phyloP scores from a whole-genome alignment of 208 protist genomes.

The Leishmania guyanensis region DNA sequence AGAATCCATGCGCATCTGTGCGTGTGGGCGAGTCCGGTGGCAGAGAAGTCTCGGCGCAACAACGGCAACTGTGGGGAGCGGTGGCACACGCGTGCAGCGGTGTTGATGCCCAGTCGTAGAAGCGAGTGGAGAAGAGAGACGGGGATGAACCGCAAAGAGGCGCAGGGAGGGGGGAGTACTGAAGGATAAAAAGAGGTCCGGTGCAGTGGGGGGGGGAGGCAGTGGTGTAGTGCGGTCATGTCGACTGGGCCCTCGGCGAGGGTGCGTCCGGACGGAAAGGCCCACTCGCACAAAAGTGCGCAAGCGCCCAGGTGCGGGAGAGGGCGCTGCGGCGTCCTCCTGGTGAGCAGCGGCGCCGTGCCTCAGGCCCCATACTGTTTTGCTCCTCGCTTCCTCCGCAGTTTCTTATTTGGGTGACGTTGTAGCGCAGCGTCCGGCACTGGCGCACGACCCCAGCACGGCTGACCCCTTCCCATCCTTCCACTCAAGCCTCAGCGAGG shows the following conservation, averaged over 20 bases:
- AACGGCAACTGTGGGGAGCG: not conserved
- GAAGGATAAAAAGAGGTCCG: not conserved
- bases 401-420: not conserved
- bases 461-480: not conserved
- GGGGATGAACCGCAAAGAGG: not conserved
- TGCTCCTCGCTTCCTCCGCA: not conserved
- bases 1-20: not conserved
- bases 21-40: not conserved
- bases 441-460: not conserved
- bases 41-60: not conserved
- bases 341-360: not conserved
- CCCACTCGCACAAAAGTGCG: not conserved
- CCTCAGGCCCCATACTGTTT: not conserved
- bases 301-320: not conserved
- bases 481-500: not conserved
- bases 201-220: not conserved
- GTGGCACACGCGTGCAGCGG: not conserved
- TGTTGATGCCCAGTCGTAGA: no score
- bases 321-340: no score
- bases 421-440: not conserved
- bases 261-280: not conserved
- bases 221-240: not conserved
- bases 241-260: not conserved
- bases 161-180: not conserved
- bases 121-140: not conserved